phyloP scores from a whole-genome alignment of 2,329 filamentous ascomycete genomes.

The Diaporthe capsici region DNA sequence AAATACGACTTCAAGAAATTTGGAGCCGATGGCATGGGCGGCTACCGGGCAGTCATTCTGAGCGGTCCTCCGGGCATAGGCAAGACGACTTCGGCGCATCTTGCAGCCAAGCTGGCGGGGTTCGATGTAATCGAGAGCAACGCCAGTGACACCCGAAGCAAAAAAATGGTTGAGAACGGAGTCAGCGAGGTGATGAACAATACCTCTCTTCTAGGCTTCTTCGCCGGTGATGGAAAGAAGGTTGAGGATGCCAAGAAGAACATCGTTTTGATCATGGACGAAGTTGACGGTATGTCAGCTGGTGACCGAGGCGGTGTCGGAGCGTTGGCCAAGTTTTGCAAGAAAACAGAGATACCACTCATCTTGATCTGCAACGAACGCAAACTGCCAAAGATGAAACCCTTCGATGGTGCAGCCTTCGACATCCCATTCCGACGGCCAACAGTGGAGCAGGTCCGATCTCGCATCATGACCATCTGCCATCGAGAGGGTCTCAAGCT shows the following conservation, averaged over 20 bases:
- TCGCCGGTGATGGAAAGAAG: slow-evolving; percentile 84
- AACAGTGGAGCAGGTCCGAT: slow-evolving; percentile 90
- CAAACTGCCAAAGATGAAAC: slow-evolving; percentile 95
- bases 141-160: slow-evolving; percentile 94
- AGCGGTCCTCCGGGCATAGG: slow-evolving; percentile 96
- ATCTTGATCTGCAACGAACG: slow-evolving; percentile 99
- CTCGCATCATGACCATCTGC: slow-evolving; percentile 94
- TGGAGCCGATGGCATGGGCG: slow-evolving; percentile 87
- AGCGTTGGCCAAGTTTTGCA: slow-evolving; percentile 93
- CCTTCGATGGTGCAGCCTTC: slow-evolving; percentile 88
- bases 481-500: slow-evolving; percentile 92
- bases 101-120: slow-evolving; percentile 92
- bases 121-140: slow-evolving; percentile 97
- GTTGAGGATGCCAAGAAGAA: slow-evolving; percentile 90
- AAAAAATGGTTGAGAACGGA: slow-evolving; percentile 91
- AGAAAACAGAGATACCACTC: slow-evolving; percentile 93
- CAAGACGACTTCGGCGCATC: slow-evolving; percentile 96
- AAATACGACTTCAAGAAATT: slow-evolving; percentile 86
- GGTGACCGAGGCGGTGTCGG: slow-evolving; percentile 97
- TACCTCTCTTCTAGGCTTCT: slow-evolving; percentile 91
- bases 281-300: slow-evolving; percentile 98
- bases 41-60: slow-evolving; percentile 90
- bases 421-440: slow-evolving; percentile 91
- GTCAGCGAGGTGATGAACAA: slow-evolving; percentile 94
- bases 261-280: slow-evolving; percentile 97